Evolutionary conservation across 768 basidiomycete species (phyloP), one percentile per base, ranked within the genome.

Genomic region (Tylopilus sp.): DNA sequence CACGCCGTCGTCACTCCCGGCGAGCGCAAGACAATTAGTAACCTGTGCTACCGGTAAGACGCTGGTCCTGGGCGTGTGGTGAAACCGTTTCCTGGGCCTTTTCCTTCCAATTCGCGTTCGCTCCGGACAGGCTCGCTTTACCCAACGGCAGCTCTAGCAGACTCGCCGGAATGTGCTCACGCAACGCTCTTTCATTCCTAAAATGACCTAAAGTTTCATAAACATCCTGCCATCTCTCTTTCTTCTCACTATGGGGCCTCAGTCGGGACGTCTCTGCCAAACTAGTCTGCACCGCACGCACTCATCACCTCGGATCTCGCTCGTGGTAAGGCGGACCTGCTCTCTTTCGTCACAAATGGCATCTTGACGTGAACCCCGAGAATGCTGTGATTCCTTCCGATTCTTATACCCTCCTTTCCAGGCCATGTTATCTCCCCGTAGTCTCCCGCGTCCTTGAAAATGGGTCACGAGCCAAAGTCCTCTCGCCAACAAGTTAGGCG

Each of bases 141-240:
- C 11, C 24, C 22, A 33, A 33, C 31, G 31, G 31, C 12, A 6
- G 31, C 31, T 13, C 31, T 31, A 8, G 31, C 3, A 13, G 12
- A 19, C 37, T 37, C 37, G 34, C 34, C 34, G 34, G 34, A n/a
- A 34, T 40, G 22, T 42, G 55, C 47, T 56, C 55, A 57, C 55
- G 43, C 43, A 57, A 45, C 43, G 5, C 56, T 48, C 50, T 52
- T 68, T 70, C 46, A 66, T 70, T 70, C 66, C 67, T 59, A 62
- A 70, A 63, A 54, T 48, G 60, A 60, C 51, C 58, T 63, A 68
- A 62, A 67, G 69, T 69, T 69, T 69, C 68, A 69, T 71, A 59
- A 66, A 57, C 44, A 24, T 24, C 44, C 37, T 58, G 36, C 34
- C 42, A 57, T 43, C 22, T 43, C 34, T 33, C 48, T 49, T 50